Evolutionary conservation across 2,329 filamentous ascomycete genomes (phyloP), one percentile per base, ranked within the genome.

Genomic region (Ploettnerulaceae sp.): DNA sequence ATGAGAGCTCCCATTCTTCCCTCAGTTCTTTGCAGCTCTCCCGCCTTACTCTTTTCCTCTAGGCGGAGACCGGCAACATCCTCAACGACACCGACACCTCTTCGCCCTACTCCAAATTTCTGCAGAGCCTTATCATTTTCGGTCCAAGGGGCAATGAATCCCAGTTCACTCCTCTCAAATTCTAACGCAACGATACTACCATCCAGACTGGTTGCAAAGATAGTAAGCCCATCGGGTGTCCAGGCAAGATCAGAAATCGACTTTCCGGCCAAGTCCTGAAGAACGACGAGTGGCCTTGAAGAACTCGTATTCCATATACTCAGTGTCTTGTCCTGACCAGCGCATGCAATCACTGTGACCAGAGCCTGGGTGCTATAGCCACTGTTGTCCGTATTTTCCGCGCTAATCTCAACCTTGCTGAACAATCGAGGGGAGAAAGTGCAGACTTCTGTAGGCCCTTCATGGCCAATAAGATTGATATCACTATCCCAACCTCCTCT

Each of bases 241-340:
- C 93, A 98, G 0, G 91, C 82, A 43, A 98, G 72, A 68, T 98
- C 93, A 1, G 89, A 94, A 55, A 98, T 91, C 0, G 93, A 87
- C 65, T 98, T 98, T 32, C 81, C 81, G 14, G 88, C 84, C 49
- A 98, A 68, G 59, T 97, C 91, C 62, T 95, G 89, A 7, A 89
- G 76, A 42, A 97, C 89, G 15, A 96, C 83, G 15, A 97, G 83
- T 0, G 93, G 93, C 17, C 93, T 75, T 0, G 93, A 90, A 18
- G 88, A 95, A 61, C 89, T 95, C 1, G 94, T 98, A 59, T 96
- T 97, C 93, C 93, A 98, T 28, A 98, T 84, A 61, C 89, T 96
- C 32, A 98, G 69, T 2, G 90, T 93, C 67, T 96, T 97, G 65
- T 98, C 93, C 61, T 95, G 93, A 3, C 93, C 94, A 5, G 91